A percentile compares a stretch with the other conserved stretches of the same genome.
Evolutionary conservation across 768 basidiomycete genomes (phyloP).

Genomic region (Leucosporidium creatinivorum): DNA sequence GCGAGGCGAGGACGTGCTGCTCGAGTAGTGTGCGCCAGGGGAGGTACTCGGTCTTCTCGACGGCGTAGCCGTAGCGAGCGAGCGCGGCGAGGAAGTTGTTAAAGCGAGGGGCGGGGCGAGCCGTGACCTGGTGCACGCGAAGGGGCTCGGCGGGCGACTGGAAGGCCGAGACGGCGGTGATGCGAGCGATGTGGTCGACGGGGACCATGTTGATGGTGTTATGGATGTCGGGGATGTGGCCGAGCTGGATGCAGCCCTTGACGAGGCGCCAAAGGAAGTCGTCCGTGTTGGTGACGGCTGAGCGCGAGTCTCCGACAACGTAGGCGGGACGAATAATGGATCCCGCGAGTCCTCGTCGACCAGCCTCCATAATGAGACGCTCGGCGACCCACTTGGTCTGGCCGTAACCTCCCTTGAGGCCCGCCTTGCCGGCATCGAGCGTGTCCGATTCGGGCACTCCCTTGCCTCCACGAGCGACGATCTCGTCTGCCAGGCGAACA

Average conservation of each 20-base stretch:
- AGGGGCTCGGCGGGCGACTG: slow-evolving; percentile 47
- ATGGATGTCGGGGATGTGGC: slow-evolving; percentile 91
- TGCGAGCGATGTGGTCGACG: slow-evolving; percentile 87
- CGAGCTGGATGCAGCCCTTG: slow-evolving; percentile 98
- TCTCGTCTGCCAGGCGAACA: slow-evolving; percentile 71
- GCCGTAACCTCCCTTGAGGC: slow-evolving; percentile 85
- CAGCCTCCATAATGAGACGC: slow-evolving; percentile 85
- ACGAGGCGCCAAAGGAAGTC: slow-evolving; percentile 98
- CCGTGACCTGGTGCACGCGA: slow-evolving; percentile 74
- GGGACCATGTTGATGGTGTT: slow-evolving; percentile 98
- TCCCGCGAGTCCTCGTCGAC: slow-evolving; percentile 70
- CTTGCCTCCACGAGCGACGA: slow-evolving; percentile 47
- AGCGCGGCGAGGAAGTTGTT: slow-evolving; percentile 74
- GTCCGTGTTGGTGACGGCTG: slow-evolving; percentile 95
- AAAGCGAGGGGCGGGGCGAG: slow-evolving; percentile 77
- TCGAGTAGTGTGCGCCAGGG: slow-evolving; percentile 87
- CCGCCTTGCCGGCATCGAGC: slow-evolving; percentile 68
- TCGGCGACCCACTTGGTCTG: slow-evolving; percentile 99
- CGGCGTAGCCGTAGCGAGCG: slow-evolving; percentile 67
- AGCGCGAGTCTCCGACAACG: slow-evolving; percentile 82
- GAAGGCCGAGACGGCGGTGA: slow-evolving; percentile 65
- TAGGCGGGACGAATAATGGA: slow-evolving; percentile 90
- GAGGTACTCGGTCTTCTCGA: slow-evolving; percentile 75
- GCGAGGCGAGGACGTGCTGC: slow-evolving; percentile 84
- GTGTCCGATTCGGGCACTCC: slow-evolving; percentile 84